Percentiles rank a stretch among this genome's conserved stretches.
These are phyloP conservation scores for Dittrichia graveolens DNA, from an alignment of 129 eudicot genomes.

Conservation along the genomic window DNA sequence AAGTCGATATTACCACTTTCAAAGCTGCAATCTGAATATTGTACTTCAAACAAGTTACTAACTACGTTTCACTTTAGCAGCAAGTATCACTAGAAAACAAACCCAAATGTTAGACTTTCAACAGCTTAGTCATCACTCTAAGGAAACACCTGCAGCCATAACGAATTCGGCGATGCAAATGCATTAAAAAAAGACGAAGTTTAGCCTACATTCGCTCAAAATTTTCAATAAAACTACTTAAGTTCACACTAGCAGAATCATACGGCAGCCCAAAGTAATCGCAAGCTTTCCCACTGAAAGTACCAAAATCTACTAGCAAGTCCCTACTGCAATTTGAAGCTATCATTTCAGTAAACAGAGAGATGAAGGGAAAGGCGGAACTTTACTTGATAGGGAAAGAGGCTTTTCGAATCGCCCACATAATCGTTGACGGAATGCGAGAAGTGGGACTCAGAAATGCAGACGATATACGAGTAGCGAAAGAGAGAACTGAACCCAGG, in stretches of 20 bases:
- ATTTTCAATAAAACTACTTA: neutral
- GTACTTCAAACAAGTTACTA: neutral
- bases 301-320: conserved; percentile 7
- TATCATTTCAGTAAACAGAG: neutral
- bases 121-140: conserved; percentile 2
- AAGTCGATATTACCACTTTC: neutral
- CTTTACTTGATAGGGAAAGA: conserved; percentile 32
- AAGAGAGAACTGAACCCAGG: neutral
- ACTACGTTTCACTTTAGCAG: neutral
- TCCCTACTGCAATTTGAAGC: neutral
- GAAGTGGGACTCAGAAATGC: neutral
- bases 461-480: neutral
- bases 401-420: conserved; percentile 42
- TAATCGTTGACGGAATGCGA: conserved; percentile 13
- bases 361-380: neutral
- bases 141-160: neutral
- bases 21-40: neutral
- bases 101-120: neutral
- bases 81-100: neutral
- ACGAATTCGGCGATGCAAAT: neutral
- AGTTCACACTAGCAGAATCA: neutral
- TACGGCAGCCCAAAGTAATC: neutral
- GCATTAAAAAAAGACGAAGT: neutral
- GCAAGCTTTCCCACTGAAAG: neutral
- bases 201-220: neutral